Evolutionary conservation across 2,329 filamentous ascomycete genomes (phyloP).

Genomic region (Aspergillus flavus): DNA sequence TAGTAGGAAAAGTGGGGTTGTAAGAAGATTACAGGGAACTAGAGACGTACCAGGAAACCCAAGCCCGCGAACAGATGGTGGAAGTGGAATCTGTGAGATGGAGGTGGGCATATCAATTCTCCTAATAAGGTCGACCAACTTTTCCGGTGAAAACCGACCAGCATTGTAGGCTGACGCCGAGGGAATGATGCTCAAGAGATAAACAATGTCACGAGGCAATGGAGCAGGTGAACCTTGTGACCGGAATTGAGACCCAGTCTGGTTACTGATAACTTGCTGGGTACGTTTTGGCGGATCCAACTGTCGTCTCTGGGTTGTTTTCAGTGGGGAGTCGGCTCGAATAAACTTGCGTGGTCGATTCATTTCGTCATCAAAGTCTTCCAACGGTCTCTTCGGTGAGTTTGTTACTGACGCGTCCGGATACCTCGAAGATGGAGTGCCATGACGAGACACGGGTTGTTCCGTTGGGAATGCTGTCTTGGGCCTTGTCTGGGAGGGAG

Average conservation of each 20-base stretch:
- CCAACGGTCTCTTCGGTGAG: constrained; percentile 62
- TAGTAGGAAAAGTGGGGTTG: not conserved
- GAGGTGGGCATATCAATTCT: constrained; percentile 66
- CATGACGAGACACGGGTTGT: constrained; percentile 31
- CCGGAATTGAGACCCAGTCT: constrained; percentile 44
- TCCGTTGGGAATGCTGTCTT: constrained; percentile 48
- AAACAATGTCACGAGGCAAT: constrained; percentile 69
- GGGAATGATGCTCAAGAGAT: constrained; percentile 72
- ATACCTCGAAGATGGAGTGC: constrained; percentile 40
- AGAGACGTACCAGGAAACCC: constrained; percentile 38
- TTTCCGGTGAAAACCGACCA: constrained; percentile 68
- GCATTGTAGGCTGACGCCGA: constrained; percentile 71
- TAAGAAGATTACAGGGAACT: not conserved
- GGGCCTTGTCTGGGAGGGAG: constrained; percentile 75
- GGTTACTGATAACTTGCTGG: constrained; percentile 34
- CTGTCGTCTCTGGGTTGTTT: constrained; percentile 83
- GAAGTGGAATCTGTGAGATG: constrained; percentile 42
- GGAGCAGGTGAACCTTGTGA: constrained; percentile 62
- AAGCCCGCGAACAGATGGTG: constrained; percentile 35
- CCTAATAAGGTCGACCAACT: constrained; percentile 73
- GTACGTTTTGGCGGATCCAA: constrained; percentile 71
- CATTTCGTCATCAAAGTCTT: constrained; percentile 71
- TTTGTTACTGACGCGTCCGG: constrained; percentile 39
- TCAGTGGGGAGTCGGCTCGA: constrained; percentile 88
- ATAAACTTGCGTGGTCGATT: constrained; percentile 82